Evolutionary conservation across 192 early-diverging fungal species (phyloP), one percentile per base, ranked within the genome.

Genomic region (Coemansia brasiliensis): DNA sequence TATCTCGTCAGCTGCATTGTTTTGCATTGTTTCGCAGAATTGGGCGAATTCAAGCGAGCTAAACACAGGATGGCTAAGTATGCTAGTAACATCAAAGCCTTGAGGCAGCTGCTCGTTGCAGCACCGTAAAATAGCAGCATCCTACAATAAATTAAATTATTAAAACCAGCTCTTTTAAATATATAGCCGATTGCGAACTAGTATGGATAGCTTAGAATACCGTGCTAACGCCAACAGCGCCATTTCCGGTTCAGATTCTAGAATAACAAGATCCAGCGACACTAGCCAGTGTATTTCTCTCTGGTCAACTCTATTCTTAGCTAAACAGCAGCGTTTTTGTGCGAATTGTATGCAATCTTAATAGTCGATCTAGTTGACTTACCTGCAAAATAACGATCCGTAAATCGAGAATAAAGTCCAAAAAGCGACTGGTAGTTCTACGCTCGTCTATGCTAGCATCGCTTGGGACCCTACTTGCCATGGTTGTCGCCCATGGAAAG

Each of bases 371-470:
- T 35, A 35, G 6, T 35, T 5, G 32, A 40, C 69, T 59, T 69
- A 79, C 76, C 76, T 79, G 76, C 21, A 79, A 49, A 50, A 79
- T 46, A 42, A 79, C 61, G 39, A 79, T 72, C 45, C 76, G 69
- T 58, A 79, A 38, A 39, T 79, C 76, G 16, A 72, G 59, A 6
- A 79, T 49, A 41, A 79, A 79, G 38, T 79, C 76, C 43, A 59
- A 46, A 51, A 79, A 79, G 43, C 76, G 69, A 10, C 66, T 79
- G 24, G 53, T 56, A 21, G 39, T 59, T 39, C 70, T 38, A 41
- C 55, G 62, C 43, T 72, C 76, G 35, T 69, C 65, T 10, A 65
- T 50, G 16, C 46, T 45, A 29, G 39, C 39, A 35, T 32, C 57
- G 39, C 22, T 55, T 25, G 76, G 66, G 54, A 72, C 56, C 3